phyloP scores from a whole-genome alignment of 169 alveolate species.

The Plasmodium vinckei region DNA sequence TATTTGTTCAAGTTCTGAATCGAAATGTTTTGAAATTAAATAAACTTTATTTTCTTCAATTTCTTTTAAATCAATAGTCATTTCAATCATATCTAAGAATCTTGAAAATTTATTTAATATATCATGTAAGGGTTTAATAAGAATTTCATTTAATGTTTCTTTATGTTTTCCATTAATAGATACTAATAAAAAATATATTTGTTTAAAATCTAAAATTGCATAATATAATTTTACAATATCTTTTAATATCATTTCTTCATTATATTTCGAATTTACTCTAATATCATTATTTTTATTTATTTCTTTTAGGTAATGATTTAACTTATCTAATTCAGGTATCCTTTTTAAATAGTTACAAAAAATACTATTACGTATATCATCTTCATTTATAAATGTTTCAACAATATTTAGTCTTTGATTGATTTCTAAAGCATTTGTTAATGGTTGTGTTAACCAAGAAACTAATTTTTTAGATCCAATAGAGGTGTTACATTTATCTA shows the following conservation, averaged over 20 bases:
- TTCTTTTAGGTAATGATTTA: slow-evolving; percentile 80
- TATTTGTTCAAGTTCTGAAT: slow-evolving; percentile 83
- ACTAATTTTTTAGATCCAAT: slow-evolving; percentile 94
- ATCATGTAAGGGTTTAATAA: slow-evolving; percentile 86
- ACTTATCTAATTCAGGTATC: slow-evolving; percentile 88
- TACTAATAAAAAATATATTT: slow-evolving; percentile 72
- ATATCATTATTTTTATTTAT: slow-evolving; percentile 76
- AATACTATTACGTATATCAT: slow-evolving; percentile 80
- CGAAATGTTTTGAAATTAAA: slow-evolving; percentile 88
- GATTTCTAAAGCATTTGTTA: slow-evolving; percentile 91
- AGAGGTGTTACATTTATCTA: slow-evolving; percentile 94
- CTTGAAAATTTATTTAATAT: slow-evolving; percentile 86
- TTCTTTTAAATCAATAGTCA: slow-evolving; percentile 93
- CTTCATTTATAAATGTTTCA: slow-evolving; percentile 89
- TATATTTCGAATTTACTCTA: slow-evolving; percentile 50
- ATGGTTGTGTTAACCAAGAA: slow-evolving; percentile 97
- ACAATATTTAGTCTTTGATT: slow-evolving; percentile 94
- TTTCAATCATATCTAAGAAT: slow-evolving; percentile 92
- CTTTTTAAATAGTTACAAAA: slow-evolving; percentile 85
- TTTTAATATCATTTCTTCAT: slow-evolving; percentile 77
- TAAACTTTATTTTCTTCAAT: slow-evolving; percentile 91
- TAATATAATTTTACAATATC: slow-evolving; percentile 79
- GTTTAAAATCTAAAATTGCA: slow-evolving; percentile 77
- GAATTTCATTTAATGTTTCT: slow-evolving; percentile 74
- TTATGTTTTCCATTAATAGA: slow-evolving; percentile 81